These are phyloP conservation scores for Pichia cephalocereana DNA, from an alignment of 805 yeast species.

Conservation along the genomic window DNA sequence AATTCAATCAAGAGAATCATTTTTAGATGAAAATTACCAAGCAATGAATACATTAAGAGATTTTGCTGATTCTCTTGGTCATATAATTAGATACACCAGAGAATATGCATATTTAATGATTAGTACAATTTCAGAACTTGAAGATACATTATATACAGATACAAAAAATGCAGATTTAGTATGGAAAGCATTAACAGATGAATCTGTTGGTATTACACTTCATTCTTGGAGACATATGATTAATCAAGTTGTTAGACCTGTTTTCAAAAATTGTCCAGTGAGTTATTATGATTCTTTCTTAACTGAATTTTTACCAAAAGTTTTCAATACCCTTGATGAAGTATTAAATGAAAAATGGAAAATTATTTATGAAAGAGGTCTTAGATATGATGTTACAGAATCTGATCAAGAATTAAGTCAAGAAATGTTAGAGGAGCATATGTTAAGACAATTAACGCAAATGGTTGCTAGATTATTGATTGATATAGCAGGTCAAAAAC, in stretches of 20 bases:
- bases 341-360: slow-evolving; percentile 75
- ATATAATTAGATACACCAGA: slow-evolving; percentile 87
- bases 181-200: slow-evolving; percentile 84
- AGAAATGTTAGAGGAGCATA: slow-evolving; percentile 97
- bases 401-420: slow-evolving; percentile 84
- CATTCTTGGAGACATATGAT: slow-evolving; percentile 98
- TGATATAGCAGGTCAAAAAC: slow-evolving; percentile 78
- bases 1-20: slow-evolving; percentile 86
- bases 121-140: slow-evolving; percentile 82
- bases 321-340: slow-evolving; percentile 62
- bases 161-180: slow-evolving; percentile 70
- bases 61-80: slow-evolving; percentile 97
- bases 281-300: slow-evolving; percentile 58
- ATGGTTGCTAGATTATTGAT: slow-evolving; percentile 80
- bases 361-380: slow-evolving; percentile 47
- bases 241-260: slow-evolving; percentile 77
- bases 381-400: slow-evolving; percentile 42
- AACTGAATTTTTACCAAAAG: slow-evolving; percentile 68
- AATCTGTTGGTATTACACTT: slow-evolving; percentile 74
- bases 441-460: slow-evolving; percentile 86
- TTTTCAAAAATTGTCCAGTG: slow-evolving; percentile 81
- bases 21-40: slow-evolving; percentile 86
- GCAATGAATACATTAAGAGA: slow-evolving; percentile 92
- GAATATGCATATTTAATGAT: slow-evolving; percentile 90
- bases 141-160: slow-evolving; percentile 78